These are phyloP conservation scores for Monosporascus cannonballus DNA, from an alignment of 2,329 filamentous ascomycete genomes.

Conservation along the genomic window DNA sequence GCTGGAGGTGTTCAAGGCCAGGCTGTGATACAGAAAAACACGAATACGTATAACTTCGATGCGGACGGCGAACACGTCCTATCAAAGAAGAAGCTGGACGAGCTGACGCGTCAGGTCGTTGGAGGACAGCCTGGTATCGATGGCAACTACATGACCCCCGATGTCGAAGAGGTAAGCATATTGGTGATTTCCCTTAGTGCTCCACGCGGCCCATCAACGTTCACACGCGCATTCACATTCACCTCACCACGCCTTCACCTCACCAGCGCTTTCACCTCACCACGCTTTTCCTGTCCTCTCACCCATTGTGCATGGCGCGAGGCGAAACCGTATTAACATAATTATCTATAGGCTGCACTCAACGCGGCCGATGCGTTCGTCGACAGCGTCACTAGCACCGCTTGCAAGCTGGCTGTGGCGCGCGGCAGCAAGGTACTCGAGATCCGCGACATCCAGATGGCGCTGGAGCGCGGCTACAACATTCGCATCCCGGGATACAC, in stretches of 20 bases:
- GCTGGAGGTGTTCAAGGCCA: slow-evolving; percentile 81
- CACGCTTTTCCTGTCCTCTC: slow-evolving; percentile 5
- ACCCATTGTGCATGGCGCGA: not conserved
- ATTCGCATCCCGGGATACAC: slow-evolving; percentile 92
- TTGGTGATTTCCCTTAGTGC: not conserved
- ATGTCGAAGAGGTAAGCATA: slow-evolving; percentile 81
- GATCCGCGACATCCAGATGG: slow-evolving; percentile 77
- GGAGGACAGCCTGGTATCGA: slow-evolving; percentile 66
- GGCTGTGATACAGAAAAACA: slow-evolving; percentile 75
- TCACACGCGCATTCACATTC: not conserved
- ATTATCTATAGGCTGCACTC: slow-evolving; percentile 63
- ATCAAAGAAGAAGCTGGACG: slow-evolving; percentile 97
- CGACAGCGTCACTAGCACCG: slow-evolving; percentile 79
- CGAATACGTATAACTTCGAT: slow-evolving; percentile 73
- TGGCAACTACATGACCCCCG: slow-evolving; percentile 74
- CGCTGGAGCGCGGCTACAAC: slow-evolving; percentile 80
- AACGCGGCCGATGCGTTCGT: slow-evolving; percentile 91
- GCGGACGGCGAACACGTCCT: slow-evolving; percentile 87
- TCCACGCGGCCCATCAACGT: slow-evolving; percentile 1
- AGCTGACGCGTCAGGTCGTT: slow-evolving; percentile 88
- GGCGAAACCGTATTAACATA: not conserved
- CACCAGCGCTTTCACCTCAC: too few species aligned
- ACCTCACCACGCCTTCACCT: not conserved
- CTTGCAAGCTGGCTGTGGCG: slow-evolving; percentile 89
- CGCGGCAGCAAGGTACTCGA: slow-evolving; percentile 87